Percentiles rank a stretch among this genome's conserved stretches.
Evolutionary conservation across 1,139 yeast genomes (phyloP).

Genomic region (Magnusiomyces ingens): DNA sequence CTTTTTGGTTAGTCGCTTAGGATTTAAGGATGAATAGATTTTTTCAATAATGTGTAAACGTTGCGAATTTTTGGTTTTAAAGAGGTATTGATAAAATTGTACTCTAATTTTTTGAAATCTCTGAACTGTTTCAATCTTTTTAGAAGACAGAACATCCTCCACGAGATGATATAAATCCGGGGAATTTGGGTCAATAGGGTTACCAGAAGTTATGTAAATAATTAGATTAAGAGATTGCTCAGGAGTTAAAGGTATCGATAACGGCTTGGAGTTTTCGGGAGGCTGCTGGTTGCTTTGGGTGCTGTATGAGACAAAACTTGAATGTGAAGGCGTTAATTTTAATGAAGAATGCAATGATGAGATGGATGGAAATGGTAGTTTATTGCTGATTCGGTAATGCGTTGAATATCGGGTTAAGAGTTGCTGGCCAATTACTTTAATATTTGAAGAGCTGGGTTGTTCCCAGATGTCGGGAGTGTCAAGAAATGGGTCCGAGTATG

Average conservation of each 20-base stretch:
- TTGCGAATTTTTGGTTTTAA: neutral
- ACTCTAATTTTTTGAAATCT: constrained; percentile 3
- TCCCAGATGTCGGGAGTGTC: neutral
- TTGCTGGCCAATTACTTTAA: too few species aligned
- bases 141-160: neutral
- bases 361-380: too few species aligned
- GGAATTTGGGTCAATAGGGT: neutral
- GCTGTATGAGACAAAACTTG: too few species aligned
- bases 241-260: neutral
- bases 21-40: constrained; percentile 4
- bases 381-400: too few species aligned
- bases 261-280: too few species aligned
- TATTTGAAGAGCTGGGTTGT: too few species aligned
- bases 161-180: neutral
- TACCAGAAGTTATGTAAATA: neutral
- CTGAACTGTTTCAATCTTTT: neutral
- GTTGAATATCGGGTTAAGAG: too few species aligned
- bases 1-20: constrained; percentile 9
- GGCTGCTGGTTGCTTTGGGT: too few species aligned
- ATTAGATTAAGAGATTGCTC: neutral
- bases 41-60: constrained; percentile 4
- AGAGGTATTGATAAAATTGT: constrained; percentile 7
- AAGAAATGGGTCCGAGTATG: neutral
- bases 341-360: too few species aligned
- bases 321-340: too few species aligned